Evolutionary conservation across 441 rosid species (phyloP), one percentile per base, ranked within the genome.

Genomic region (Cnidoscolus chayamansa): DNA sequence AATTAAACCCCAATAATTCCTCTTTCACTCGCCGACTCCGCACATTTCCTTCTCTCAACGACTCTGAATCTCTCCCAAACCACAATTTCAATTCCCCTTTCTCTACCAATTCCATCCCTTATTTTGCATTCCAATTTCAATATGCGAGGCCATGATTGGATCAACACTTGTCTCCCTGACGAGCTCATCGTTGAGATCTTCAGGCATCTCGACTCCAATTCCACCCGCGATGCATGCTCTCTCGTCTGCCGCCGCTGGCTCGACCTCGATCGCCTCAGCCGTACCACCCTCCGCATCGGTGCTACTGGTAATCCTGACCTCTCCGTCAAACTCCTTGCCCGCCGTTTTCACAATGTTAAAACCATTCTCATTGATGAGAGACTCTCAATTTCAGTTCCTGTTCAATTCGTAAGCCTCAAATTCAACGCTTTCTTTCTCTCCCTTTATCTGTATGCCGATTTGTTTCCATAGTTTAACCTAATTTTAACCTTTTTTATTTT

Each of bases 191-290:
- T 88, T n/a, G 96, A 90, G 88, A 86, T 91, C 76, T 82, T 93
- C 84, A 64, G 76, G 67, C 93, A 82, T 72, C 82, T 93, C 30
- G 92, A 86, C 50, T 82, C 90, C 25, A 93, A 91, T 71, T 47
- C 78, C 10, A 78, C 77, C 78, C 94, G 83, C 49, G 96, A 93
- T 70, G 84, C 96, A 64, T 91, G 91, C 63, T 91, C 98, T 30
- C 91, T 93, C 74, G 96, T 91, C 77, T 93, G 98, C 85, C 84
- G 74, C 72, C 90, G 98, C 45, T 93, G 97, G 97, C 84, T 88
- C 20, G 31, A 74, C 37, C 91, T 93, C 58, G 93, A 89, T 71
- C 89, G 97, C 0, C 83, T 89, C 80, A 80, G 86, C 81, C 93
- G 96, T 40, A 78, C 93, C 64, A 89, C 89, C 62, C 90, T 93